phyloP scores from a whole-genome alignment of 495 filamentous ascomycete genomes.

The Aspergillus campestris region DNA sequence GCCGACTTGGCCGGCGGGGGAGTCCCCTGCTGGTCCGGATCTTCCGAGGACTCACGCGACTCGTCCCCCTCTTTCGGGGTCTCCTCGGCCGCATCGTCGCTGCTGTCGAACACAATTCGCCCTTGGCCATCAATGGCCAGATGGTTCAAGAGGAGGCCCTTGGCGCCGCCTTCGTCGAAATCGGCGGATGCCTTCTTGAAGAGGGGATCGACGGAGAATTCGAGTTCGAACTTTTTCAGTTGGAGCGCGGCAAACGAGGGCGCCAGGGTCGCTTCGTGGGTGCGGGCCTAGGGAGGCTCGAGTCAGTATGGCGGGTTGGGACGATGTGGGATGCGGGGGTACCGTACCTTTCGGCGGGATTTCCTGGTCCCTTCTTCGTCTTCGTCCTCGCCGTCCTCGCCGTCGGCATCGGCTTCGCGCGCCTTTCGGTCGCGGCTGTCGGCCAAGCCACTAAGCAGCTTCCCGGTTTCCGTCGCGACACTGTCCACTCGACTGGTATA shows the following conservation, averaged over 20 bases:
- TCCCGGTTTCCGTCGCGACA: conserved; percentile 94
- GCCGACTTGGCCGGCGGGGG: conserved; percentile 18
- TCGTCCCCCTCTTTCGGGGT: conserved; percentile 46
- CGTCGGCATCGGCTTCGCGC: conserved; percentile 55
- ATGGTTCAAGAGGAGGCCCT: conserved; percentile 90
- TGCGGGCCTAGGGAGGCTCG: conserved; percentile 43
- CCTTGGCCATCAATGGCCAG: conserved; percentile 85
- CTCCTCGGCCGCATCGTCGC: conserved; percentile 73
- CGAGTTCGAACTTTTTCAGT: conserved; percentile 94
- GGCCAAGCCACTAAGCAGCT: conserved; percentile 86
- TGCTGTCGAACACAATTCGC: conserved; percentile 95
- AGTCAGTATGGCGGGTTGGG: conserved; percentile 9
- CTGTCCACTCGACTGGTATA: conserved; percentile 98
- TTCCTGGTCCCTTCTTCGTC: conserved; percentile 75
- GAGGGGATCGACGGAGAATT: conserved; percentile 92
- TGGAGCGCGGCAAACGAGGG: conserved; percentile 80
- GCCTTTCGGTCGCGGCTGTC: conserved; percentile 79
- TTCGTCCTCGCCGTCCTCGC: conserved; percentile 56
- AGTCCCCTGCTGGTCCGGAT: conserved; percentile 21
- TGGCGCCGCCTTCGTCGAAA: conserved; percentile 96
- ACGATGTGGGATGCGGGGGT: not conserved
- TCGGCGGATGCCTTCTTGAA: conserved; percentile 99
- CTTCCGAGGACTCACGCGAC: conserved; percentile 20
- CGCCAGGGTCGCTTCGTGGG: conserved; percentile 86
- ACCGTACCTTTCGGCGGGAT: conserved; percentile 59